phyloP scores from a whole-genome alignment of 768 basidiomycete species.

The Hirschioporus abietinus region DNA sequence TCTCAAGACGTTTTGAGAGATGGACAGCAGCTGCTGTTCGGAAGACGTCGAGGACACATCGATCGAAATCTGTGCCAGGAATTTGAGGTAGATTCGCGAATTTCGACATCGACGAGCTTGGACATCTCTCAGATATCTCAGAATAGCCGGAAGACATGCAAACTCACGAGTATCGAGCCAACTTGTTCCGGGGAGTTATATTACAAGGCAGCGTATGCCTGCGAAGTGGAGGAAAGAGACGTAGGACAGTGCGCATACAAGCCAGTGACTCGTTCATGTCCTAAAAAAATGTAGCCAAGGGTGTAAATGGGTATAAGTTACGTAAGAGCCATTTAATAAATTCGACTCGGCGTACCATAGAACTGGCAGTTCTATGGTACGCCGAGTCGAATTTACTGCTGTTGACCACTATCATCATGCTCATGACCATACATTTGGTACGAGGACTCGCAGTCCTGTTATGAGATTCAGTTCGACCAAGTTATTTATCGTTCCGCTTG shows the following conservation, averaged over 20 bases:
- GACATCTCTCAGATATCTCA: background rate
- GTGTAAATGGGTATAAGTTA: background rate
- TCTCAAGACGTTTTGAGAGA: background rate
- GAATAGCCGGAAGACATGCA: background rate
- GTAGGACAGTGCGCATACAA: background rate
- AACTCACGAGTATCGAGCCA: background rate
- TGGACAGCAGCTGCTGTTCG: background rate
- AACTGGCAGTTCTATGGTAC: no score
- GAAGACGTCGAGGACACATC: constrained; percentile 1
- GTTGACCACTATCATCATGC: no score
- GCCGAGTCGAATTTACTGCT: no score
- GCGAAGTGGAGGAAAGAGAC: background rate
- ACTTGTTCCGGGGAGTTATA: background rate
- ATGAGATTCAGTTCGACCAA: no score
- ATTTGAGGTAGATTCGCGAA: constrained; percentile 1
- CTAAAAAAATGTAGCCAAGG: background rate
- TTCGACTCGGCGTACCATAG: no score
- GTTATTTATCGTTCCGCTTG: no score
- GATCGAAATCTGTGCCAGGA: constrained; percentile 3
- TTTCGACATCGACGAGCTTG: background rate
- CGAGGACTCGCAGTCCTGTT: no score
- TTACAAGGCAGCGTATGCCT: background rate
- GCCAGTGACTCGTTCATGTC: background rate
- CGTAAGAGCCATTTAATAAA: background rate
- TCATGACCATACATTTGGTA: no score